Base-by-base conservation (phyloP, 306 rosid species). In the Sphenostylis stenocarpa region DNA sequence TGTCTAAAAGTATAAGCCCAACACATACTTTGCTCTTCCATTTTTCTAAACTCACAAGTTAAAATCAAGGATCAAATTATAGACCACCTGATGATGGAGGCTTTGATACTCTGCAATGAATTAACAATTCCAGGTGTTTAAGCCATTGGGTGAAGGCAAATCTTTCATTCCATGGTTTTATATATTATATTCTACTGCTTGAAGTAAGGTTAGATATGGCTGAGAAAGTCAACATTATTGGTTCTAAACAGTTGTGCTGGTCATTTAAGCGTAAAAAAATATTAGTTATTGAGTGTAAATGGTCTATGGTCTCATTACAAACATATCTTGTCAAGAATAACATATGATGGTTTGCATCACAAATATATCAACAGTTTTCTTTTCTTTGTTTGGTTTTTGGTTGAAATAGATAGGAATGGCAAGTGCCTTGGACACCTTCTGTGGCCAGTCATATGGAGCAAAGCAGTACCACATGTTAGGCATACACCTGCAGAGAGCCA, bases 401-500 rank as follows among this genome's bases (percentile, higher is more conserved):
- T 31, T 41, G 7, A 43, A 70, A 36, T 45, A 87, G 97, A 5
- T 77, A 60, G 97, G 97, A 53, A 83, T 92, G 96, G 87, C 97
- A 4, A 86, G 92, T 80, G 93, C 96, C 15, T 72, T 92, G 76
- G 96, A 88, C 71, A 87, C 97, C 2, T 83, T 92, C 16, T 88
- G 91, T 43, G 96, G 97, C 0, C 96, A 92, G 38, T 84, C 90
- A 17, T 92, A 80, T 75, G 96, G 96, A 3, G 96, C 97, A 83
- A 85, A 88, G 79, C 96, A 88, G 48, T 81, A 92, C 69, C 84
- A 41, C 3, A 69, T 90, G 93, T 26, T 92, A 66, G 91, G 96
- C 28, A 80, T 88, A 45, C 96, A 88, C 70, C 77, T 83, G 90
- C 96, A 92, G 79, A 84, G 91, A 85, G 90, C 93, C 13, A 87